phyloP scores from a whole-genome alignment of 139 green algal species.

The Pleodorina starrii region DNA sequence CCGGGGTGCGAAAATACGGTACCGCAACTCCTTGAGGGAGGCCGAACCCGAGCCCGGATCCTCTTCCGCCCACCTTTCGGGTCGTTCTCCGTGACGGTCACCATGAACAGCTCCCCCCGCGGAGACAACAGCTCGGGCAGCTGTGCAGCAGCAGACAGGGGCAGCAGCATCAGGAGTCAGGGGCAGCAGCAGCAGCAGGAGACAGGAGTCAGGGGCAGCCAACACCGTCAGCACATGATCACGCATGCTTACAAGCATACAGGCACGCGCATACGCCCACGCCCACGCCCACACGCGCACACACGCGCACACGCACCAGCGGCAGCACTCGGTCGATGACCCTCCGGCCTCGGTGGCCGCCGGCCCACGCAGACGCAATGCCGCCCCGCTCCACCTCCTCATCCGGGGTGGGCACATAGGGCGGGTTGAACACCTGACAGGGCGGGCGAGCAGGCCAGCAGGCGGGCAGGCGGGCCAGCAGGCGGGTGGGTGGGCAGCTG shows the following conservation, averaged over 20 bases:
- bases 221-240: background rate
- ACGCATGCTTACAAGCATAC: background rate
- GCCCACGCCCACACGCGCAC: background rate
- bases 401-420: constrained; percentile 96
- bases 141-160: constrained; percentile 49
- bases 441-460: too few species aligned
- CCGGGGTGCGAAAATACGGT: background rate
- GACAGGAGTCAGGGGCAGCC: background rate
- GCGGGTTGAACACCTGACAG: constrained; percentile 98
- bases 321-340: constrained; percentile 91
- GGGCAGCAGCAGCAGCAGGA: background rate
- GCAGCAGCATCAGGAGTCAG: background rate
- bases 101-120: constrained; percentile 75
- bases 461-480: too few species aligned
- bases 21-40: background rate
- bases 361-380: constrained; percentile 91
- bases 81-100: constrained; percentile 87
- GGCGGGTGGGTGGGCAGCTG: too few species aligned
- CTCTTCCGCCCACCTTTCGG: constrained; percentile 65
- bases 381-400: constrained; percentile 82
- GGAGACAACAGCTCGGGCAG: constrained; percentile 69
- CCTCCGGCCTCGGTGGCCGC: constrained; percentile 78
- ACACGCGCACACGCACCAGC: constrained; percentile 49
- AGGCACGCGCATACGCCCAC: background rate
- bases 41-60: background rate